Percentiles rank a stretch among this genome's conserved stretches.
These are phyloP conservation scores for Cyclocybe cylindracea DNA, from an alignment of 768 basidiomycete species.

Conservation along the genomic window DNA sequence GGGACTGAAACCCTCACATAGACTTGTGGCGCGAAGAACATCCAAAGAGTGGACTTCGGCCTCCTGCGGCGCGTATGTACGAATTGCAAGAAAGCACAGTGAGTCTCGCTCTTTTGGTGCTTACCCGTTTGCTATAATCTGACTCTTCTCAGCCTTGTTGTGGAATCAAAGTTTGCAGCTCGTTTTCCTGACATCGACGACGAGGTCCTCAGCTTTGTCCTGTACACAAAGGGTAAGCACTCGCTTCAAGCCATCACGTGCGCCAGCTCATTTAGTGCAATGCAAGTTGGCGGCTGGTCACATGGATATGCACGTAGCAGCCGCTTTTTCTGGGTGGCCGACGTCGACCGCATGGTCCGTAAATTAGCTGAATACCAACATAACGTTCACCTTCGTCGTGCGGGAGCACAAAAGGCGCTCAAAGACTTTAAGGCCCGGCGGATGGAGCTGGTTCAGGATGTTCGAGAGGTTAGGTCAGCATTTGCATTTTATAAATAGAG, in stretches of 20 bases:
- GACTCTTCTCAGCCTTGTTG: conserved; percentile 23
- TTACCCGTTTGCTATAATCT: neutral
- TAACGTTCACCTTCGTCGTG: conserved; percentile 16
- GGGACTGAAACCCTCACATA: neutral
- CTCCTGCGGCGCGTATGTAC: conserved; percentile 26
- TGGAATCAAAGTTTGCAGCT: conserved; percentile 19
- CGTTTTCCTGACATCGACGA: conserved; percentile 27
- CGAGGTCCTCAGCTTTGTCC: conserved; percentile 27
- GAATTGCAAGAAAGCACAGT: conserved; percentile 28
- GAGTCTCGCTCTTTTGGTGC: neutral
- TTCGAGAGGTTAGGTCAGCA: conserved; percentile 10
- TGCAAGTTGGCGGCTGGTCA: conserved; percentile 30
- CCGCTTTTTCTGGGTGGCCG: conserved; percentile 33
- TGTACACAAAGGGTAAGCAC: conserved; percentile 29
- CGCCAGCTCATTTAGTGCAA: neutral
- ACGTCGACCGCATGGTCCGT: conserved; percentile 24
- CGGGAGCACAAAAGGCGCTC: conserved; percentile 24
- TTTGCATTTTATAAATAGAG: neutral
- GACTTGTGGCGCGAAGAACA: conserved; percentile 18
- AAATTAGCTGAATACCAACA: conserved; percentile 15
- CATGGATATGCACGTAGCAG: conserved; percentile 25
- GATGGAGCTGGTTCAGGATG: conserved; percentile 9
- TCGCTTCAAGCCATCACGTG: neutral
- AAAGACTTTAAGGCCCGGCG: conserved; percentile 23
- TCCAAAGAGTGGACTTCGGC: conserved; percentile 23